phyloP scores from a whole-genome alignment of 495 filamentous ascomycete species.

The Durotheca rogersii region DNA sequence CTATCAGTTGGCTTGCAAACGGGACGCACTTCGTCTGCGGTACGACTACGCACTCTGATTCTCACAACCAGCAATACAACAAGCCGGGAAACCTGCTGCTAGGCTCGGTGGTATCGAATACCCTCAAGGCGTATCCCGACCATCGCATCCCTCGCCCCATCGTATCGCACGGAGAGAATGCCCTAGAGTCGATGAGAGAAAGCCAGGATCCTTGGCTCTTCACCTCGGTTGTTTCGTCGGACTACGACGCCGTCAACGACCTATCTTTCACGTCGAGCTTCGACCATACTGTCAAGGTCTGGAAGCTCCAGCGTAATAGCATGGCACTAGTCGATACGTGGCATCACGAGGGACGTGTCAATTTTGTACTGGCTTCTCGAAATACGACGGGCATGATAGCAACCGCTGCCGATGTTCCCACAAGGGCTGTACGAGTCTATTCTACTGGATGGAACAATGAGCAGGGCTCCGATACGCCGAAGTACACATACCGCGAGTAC shows the following conservation, averaged over 20 bases:
- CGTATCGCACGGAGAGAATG: slow-evolving; percentile 53
- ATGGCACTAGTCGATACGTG: slow-evolving; percentile 31
- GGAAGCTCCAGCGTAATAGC: slow-evolving; percentile 52
- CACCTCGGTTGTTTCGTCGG: slow-evolving; percentile 72
- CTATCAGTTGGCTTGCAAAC: slow-evolving; percentile 56
- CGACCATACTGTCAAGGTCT: slow-evolving; percentile 77
- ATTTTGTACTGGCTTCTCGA: slow-evolving; percentile 65
- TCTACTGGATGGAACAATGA: slow-evolving; percentile 31
- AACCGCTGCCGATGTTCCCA: slow-evolving; percentile 52
- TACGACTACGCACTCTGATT: slow-evolving; percentile 71
- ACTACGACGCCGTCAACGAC: slow-evolving; percentile 60
- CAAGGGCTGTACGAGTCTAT: slow-evolving; percentile 53
- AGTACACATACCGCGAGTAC: slow-evolving; percentile 38
- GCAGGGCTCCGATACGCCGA: slow-evolving; percentile 22
- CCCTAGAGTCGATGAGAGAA: slow-evolving; percentile 57
- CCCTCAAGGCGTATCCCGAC: slow-evolving; percentile 64
- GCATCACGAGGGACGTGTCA: slow-evolving; percentile 65
- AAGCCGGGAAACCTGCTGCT: slow-evolving; percentile 72
- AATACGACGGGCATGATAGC: slow-evolving; percentile 45
- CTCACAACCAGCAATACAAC: slow-evolving; percentile 82
- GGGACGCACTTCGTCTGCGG: slow-evolving; percentile 57
- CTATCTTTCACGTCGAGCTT: slow-evolving; percentile 76
- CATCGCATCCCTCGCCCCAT: slow-evolving; percentile 64
- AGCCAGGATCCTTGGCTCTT: slow-evolving; percentile 70
- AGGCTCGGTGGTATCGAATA: slow-evolving; percentile 58